These are phyloP conservation scores for Suillus weaverae DNA, from an alignment of 768 basidiomycete species.

Conservation along the genomic window DNA sequence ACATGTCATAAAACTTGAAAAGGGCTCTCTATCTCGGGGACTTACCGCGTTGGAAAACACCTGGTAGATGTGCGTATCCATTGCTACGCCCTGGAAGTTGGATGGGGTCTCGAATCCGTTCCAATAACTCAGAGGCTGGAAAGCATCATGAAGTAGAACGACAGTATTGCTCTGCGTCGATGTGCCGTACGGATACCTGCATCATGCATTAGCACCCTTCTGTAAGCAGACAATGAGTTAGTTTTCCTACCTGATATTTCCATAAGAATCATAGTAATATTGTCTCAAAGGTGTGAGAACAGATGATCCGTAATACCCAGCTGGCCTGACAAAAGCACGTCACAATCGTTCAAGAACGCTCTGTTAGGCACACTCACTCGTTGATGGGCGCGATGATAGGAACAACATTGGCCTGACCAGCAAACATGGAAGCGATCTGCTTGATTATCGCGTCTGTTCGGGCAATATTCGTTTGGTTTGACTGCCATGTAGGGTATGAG, in stretches of 20 bases:
- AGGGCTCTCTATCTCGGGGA: neutral
- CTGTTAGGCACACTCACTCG: constrained; percentile 49
- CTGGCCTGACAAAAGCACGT: constrained; percentile 49
- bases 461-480: constrained; percentile 59
- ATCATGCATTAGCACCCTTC: constrained; percentile 7
- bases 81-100: constrained; percentile 60
- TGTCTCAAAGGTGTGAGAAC: constrained; percentile 53
- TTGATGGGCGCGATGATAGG: constrained; percentile 75
- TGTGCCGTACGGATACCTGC: constrained; percentile 43
- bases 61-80: constrained; percentile 82
- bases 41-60: constrained; percentile 63
- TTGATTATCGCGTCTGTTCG: constrained; percentile 69
- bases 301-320: constrained; percentile 58
- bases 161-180: constrained; percentile 55
- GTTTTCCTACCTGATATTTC: constrained; percentile 58
- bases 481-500: constrained; percentile 67
- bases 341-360: neutral
- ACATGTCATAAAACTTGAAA: neutral
- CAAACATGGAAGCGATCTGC: constrained; percentile 59
- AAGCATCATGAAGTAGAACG: constrained; percentile 75
- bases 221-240: neutral
- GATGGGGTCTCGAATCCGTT: constrained; percentile 56
- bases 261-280: constrained; percentile 76
- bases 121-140: constrained; percentile 75
- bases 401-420: constrained; percentile 52